Base-by-base conservation (phyloP, 768 basidiomycete genomes). In the Russula griseocarnosa region DNA sequence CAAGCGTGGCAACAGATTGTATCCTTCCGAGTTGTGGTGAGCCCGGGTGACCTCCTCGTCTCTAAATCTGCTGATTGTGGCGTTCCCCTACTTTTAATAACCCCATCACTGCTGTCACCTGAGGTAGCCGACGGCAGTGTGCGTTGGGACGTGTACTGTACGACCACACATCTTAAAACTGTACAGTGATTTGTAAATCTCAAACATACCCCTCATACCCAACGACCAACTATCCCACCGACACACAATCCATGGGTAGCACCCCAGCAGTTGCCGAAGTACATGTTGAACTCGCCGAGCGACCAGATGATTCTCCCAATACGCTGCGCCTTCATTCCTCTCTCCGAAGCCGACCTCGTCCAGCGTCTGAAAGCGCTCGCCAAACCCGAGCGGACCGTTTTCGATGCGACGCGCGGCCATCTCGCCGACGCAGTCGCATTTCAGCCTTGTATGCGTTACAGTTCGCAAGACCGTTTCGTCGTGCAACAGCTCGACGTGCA, bases 351-450 rank as follows among this genome's bases (percentile, higher is more conserved):
- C 44, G 67, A 68, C 56, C 18, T 68, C 44, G n/a, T 11, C 30
- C 54, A 50, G 8, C 66, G 62, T 26, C 59, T 68, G 8, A 26
- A 61, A 1, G 24, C 61, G 22, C 62, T 67, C 52, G 67, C 67
- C 34, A 49, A 42, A 3, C 67, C 67, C 7, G 36, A 68, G 42
- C 49, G 61, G 28, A 63, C 59, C 22, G 52, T 68, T 6, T 68
- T 68, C 34, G 66, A 68, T 16, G 42, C 57, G 14, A 46, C 55
- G n/a, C 58, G 58, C n/a, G 66, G 67, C 32, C 69, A 65, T 24
- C 66, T 66, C 16, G 79, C 76, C 20, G 79, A 81, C 61, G 74
- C 70, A 55, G 71, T 81, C 62, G 73, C 76, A 0, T 80, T 81
- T 64, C 80, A 81, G 64, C 80, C 79, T 0, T 80, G 78, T 65